These are phyloP conservation scores for Aspergillus indologenus DNA, from an alignment of 495 filamentous ascomycete genomes.

Conservation along the genomic window DNA sequence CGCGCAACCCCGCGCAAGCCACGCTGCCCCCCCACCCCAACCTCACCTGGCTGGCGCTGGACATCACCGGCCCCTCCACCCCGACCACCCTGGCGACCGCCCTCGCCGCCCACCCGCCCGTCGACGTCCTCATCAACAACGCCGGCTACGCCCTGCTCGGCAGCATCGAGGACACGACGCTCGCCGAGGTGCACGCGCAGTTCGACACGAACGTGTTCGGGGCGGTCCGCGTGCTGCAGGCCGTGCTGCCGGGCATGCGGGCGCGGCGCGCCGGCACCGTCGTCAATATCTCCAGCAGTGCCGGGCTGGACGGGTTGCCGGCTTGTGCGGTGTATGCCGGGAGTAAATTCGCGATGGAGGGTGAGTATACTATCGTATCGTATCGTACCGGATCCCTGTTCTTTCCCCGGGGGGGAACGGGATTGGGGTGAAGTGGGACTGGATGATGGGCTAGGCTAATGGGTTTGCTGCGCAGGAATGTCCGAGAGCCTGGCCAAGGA, in stretches of 20 bases:
- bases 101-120: slow-evolving; percentile 15
- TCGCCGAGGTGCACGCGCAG: slow-evolving; percentile 21
- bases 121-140: slow-evolving; percentile 34
- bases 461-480: background rate
- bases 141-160: slow-evolving; percentile 30
- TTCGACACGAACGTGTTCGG: slow-evolving; percentile 48
- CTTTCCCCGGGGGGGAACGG: background rate
- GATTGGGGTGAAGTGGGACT: too few species aligned
- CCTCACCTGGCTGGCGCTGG: slow-evolving; percentile 32
- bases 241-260: slow-evolving; percentile 43
- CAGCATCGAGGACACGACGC: slow-evolving; percentile 26
- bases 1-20: slow-evolving; percentile 42
- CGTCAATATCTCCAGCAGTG: slow-evolving; percentile 42
- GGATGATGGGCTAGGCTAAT: background rate
- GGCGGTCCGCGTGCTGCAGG: slow-evolving; percentile 38
- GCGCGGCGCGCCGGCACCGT: slow-evolving; percentile 33
- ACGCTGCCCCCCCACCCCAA: too few species aligned
- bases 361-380: too few species aligned
- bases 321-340: slow-evolving; percentile 22
- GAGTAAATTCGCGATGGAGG: slow-evolving; percentile 32
- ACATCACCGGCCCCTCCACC: slow-evolving; percentile 37
- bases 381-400: too few species aligned
- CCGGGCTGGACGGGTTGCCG: slow-evolving; percentile 15
- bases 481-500: slow-evolving; percentile 24
- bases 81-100: background rate